These are phyloP conservation scores for Fusarium xyrophilum DNA, from an alignment of 2,329 filamentous ascomycete species.

Conservation along the genomic window DNA sequence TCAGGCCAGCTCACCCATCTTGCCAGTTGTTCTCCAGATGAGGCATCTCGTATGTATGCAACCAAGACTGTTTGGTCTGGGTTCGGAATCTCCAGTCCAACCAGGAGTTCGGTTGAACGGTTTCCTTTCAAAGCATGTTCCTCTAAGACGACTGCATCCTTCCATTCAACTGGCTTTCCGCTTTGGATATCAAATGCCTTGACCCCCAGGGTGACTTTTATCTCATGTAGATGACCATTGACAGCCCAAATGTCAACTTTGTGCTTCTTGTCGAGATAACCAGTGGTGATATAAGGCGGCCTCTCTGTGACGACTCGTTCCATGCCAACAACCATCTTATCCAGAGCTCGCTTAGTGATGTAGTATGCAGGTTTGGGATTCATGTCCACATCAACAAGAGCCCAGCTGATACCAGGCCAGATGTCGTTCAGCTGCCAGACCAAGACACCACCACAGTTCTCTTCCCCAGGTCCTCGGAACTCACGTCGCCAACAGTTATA, in stretches of 20 bases:
- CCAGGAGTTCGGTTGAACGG: not conserved
- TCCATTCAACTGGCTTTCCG: not conserved
- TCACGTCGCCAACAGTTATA: constrained; percentile 12
- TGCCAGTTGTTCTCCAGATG: not conserved
- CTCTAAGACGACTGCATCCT: rapidly evolving
- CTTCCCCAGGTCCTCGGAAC: not conserved
- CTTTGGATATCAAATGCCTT: not conserved
- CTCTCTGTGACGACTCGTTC: not conserved
- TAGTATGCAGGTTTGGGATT: constrained; percentile 7
- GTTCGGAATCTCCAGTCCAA: not conserved
- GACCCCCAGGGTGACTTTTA: not conserved
- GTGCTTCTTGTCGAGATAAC: not conserved
- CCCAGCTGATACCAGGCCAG: constrained; percentile 12
- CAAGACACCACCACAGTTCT: not conserved
- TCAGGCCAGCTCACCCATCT: constrained; percentile 16
- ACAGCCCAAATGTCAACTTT: not conserved
- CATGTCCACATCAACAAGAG: not conserved
- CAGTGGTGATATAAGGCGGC: constrained; percentile 6
- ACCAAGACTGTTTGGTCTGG: not conserved
- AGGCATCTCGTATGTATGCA: not conserved
- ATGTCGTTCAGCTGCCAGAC: constrained; percentile 17
- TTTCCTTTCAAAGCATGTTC: not conserved
- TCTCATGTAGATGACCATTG: not conserved
- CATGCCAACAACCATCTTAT: not conserved
- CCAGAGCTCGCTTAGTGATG: not conserved